Evolutionary conservation across 2,329 filamentous ascomycete genomes (phyloP).

Genomic region (Hypoxylon sp.): DNA sequence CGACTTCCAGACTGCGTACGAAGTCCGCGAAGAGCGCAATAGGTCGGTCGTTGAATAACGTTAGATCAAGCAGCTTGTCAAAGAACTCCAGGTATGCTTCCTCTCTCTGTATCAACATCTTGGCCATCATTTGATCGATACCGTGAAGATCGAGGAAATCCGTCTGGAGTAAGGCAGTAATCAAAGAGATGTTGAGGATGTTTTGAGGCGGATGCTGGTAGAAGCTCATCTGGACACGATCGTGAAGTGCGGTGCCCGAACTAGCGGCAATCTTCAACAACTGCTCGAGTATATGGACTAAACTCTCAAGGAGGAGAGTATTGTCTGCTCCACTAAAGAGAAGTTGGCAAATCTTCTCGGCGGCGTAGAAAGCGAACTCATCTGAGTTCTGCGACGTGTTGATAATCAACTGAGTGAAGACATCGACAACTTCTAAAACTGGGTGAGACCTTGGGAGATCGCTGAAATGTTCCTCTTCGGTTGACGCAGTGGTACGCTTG

Average conservation of each 20-base stretch:
- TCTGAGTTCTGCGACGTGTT: slow-evolving; percentile 74
- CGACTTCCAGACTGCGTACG: slow-evolving; percentile 82
- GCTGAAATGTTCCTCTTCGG: slow-evolving; percentile 71
- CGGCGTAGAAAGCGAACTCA: slow-evolving; percentile 71
- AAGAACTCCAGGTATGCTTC: slow-evolving; percentile 83
- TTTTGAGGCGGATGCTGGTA: slow-evolving; percentile 69
- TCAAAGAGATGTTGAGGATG: slow-evolving; percentile 71
- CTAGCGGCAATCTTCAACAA: slow-evolving; percentile 69
- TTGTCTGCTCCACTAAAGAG: slow-evolving; percentile 69
- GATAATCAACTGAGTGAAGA: slow-evolving; percentile 73
- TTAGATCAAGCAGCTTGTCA: slow-evolving; percentile 82
- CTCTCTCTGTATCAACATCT: slow-evolving; percentile 79
- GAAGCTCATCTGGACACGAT: slow-evolving; percentile 70
- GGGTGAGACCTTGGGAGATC: slow-evolving; percentile 72
- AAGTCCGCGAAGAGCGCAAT: slow-evolving; percentile 89
- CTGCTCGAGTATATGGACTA: slow-evolving; percentile 74
- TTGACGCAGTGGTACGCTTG: slow-evolving; percentile 66
- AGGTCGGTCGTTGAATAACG: slow-evolving; percentile 83
- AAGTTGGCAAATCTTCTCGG: slow-evolving; percentile 71
- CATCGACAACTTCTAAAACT: slow-evolving; percentile 74
- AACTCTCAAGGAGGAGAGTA: slow-evolving; percentile 71
- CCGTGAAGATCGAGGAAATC: slow-evolving; percentile 74
- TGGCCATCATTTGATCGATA: slow-evolving; percentile 80
- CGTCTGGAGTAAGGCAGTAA: slow-evolving; percentile 70
- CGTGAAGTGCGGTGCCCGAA: slow-evolving; percentile 66